phyloP scores from a whole-genome alignment of 2,329 filamentous ascomycete species.

The Botrytis medusae region DNA sequence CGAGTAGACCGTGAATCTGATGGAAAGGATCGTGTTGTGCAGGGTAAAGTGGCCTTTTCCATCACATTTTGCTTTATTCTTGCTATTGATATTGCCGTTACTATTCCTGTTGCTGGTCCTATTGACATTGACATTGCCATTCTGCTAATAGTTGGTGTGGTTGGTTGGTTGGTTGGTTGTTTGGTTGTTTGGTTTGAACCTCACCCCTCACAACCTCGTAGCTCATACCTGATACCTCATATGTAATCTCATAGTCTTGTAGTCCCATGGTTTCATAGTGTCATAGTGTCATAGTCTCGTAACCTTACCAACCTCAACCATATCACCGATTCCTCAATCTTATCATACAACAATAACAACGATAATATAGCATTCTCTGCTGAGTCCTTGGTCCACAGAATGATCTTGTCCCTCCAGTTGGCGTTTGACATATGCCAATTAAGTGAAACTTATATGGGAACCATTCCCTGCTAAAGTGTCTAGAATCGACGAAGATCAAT shows the following conservation, averaged over 20 bases:
- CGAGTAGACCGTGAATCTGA: background rate
- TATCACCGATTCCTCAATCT: background rate
- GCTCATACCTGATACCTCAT: background rate
- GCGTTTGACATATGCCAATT: slow-evolving; percentile 13
- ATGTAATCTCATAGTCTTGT: background rate
- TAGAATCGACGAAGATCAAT: slow-evolving; percentile 7
- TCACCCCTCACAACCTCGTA: background rate
- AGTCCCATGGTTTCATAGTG: background rate
- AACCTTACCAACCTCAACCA: background rate
- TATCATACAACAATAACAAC: background rate
- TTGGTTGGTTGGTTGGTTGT: too few species aligned
- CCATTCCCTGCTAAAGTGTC: background rate
- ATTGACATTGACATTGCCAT: background rate
- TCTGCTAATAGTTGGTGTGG: background rate
- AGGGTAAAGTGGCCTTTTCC: slow-evolving; percentile 8
- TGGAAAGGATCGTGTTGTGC: background rate
- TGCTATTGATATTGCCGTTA: too few species aligned
- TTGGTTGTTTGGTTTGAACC: background rate
- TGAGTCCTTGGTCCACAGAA: background rate
- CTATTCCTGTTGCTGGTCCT: background rate
- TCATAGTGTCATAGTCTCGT: background rate
- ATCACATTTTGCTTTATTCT: background rate
- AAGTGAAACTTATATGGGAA: slow-evolving; percentile 16
- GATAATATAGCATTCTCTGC: background rate
- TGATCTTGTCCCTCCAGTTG: background rate